Evolutionary conservation across 495 filamentous ascomycete genomes (phyloP), one percentile per base, ranked within the genome.

Genomic region (Penicillium herquei): DNA sequence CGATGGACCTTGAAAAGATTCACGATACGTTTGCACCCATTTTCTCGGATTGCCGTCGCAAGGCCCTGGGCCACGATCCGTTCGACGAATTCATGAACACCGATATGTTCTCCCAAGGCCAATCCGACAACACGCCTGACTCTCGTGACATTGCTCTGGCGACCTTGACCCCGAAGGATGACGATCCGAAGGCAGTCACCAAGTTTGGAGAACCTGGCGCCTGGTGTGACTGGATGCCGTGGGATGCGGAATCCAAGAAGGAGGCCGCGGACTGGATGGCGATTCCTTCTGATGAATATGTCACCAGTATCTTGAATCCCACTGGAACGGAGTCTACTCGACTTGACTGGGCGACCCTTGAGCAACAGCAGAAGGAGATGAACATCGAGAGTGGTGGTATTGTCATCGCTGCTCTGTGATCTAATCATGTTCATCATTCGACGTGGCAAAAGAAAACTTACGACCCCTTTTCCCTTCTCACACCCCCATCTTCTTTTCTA

Each of bases 21-120:
- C 68, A 73, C 31, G 72, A 79, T 47, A 69, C 72, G 12, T 79
- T 81, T 21, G 42, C 37, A 10, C 55, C 59, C 11, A 17, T 58
- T n/a, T 52, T 62, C 21, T 16, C 44, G 18, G 58, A 61, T 12
- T 50, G 55, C 37, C 49, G 43, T 31, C 49, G 55, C 13, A 41
- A 37, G 21, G 42, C 14, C 13, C 51, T 71, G 9, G 74, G 70
- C 3, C 68, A 65, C 39, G 70, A 73, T 47, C 59, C 70, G 0
- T 67, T 75, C 51, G 74, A 77, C 17, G 67, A 75, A 45, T 76
- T 78, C 46, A 51, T 78, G 57, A 75, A 79, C 43, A 55, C 72
- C 14, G 67, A 77, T 31, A 72, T 75, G 65, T 78, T 77, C 54
- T 68, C 65, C 17, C 67, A 64, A n/a, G 62, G 67, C 7, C 72